Evolutionary conservation across 2,329 filamentous ascomycete genomes (phyloP).

Genomic region (Colletotrichum zoysiae): DNA sequence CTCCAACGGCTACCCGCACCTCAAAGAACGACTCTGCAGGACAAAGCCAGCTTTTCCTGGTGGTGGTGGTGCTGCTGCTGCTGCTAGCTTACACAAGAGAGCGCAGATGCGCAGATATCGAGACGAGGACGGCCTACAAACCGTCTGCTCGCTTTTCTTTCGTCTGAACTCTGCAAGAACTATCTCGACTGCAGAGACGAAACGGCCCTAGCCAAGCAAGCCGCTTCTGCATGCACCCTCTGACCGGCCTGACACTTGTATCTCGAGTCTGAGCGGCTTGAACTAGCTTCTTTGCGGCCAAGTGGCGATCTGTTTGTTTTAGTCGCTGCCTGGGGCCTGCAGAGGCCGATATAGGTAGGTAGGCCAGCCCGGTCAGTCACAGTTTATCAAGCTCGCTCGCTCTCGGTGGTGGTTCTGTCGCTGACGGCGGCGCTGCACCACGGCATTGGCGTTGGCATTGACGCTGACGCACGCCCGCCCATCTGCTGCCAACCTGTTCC

Average conservation of each 20-base stretch:
- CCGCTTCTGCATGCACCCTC: slow-evolving; percentile 26
- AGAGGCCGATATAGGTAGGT: neutral
- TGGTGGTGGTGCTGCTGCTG: neutral
- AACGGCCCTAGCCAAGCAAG: slow-evolving; percentile 36
- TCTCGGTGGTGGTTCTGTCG: neutral
- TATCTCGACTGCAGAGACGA: slow-evolving; percentile 21
- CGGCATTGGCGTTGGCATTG: slow-evolving; percentile 3
- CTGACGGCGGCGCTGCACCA: slow-evolving; percentile 27
- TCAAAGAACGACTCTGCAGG: neutral
- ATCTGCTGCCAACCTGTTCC: slow-evolving; percentile 10
- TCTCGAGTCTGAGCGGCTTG: slow-evolving; percentile 3
- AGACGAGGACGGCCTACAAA: slow-evolving; percentile 5
- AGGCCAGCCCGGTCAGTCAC: neutral
- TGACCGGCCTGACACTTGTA: slow-evolving; percentile 11
- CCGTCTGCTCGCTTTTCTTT: slow-evolving; percentile 9
- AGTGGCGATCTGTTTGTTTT: neutral
- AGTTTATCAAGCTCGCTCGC: neutral
- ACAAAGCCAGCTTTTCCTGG: neutral
- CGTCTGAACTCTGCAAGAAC: slow-evolving; percentile 1
- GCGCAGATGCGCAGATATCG: neutral
- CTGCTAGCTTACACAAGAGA: neutral
- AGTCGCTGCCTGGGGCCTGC: neutral
- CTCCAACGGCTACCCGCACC: neutral
- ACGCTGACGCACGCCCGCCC: slow-evolving; percentile 8
- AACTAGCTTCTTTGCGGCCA: slow-evolving; percentile 12